A percentile compares a stretch with the other conserved stretches of the same genome.
These are phyloP conservation scores for Paramecium tetraurelia DNA, from an alignment of 73 alveolate genomes.

Conservation along the genomic window DNA sequence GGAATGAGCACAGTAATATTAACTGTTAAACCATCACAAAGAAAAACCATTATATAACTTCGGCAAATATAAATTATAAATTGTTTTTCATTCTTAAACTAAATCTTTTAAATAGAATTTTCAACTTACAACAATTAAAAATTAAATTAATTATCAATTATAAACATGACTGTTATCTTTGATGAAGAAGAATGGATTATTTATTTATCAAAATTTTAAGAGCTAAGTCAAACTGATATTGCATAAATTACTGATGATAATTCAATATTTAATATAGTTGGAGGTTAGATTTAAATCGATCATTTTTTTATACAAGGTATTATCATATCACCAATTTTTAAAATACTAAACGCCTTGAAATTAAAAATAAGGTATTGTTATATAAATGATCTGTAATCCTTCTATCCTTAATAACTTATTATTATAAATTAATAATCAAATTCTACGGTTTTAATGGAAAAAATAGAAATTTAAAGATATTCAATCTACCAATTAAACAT, in stretches of 20 bases:
- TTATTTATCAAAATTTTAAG: not conserved
- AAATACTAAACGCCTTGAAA: not conserved
- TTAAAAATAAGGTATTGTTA: not conserved
- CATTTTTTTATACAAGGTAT: not conserved
- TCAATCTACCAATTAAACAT: not conserved
- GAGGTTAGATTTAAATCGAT: not conserved
- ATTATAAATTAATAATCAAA: not conserved
- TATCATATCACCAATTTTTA: not conserved
- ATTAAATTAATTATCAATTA: not conserved
- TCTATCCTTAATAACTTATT: not conserved
- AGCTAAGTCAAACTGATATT: not conserved
- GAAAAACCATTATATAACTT: not conserved
- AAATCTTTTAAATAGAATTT: not conserved
- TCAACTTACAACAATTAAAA: not conserved
- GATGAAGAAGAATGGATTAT: not conserved
- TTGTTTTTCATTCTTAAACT: not conserved
- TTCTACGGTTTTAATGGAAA: not conserved
- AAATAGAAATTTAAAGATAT: not conserved
- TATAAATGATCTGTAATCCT: not conserved
- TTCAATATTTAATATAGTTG: not conserved
- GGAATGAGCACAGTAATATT: not conserved
- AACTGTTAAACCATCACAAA: not conserved
- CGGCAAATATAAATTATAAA: not conserved
- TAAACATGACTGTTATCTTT: not conserved
- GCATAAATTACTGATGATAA: not conserved